Conservation (phyloP, 306 rosid genomes). For the Casuarina glauca region DNA sequence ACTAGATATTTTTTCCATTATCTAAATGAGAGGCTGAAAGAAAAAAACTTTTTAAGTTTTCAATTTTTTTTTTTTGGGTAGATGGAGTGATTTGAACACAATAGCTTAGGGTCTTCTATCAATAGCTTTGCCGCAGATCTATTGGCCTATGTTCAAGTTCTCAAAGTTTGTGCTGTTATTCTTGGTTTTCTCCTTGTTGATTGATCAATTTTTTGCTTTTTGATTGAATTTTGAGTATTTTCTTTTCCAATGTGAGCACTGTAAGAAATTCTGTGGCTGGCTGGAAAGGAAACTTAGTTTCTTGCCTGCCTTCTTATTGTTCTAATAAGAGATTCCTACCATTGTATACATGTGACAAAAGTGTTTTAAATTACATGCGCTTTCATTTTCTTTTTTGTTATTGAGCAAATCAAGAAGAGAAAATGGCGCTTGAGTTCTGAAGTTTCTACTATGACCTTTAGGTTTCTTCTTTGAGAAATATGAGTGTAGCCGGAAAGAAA, state of each 20-base stretch:
- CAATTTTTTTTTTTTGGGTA: too few species aligned
- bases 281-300: not conserved
- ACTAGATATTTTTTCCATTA: not conserved
- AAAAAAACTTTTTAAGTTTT: not conserved
- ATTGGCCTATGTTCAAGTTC: not conserved
- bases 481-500: constrained; percentile 56
- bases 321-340: not conserved
- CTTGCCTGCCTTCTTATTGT: not conserved
- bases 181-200: not conserved
- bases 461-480: constrained; percentile 37
- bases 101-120: too few species aligned
- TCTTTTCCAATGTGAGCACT: not conserved
- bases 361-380: constrained; percentile 10
- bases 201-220: not conserved
- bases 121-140: too few species aligned
- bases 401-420: constrained; percentile 20
- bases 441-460: constrained; percentile 30
- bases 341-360: constrained; percentile 15
- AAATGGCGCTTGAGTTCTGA: constrained; percentile 30
- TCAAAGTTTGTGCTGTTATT: not conserved
- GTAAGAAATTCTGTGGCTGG: not conserved
- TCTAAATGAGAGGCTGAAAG: not conserved
- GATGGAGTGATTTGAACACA: too few species aligned
- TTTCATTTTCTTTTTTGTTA: constrained; percentile 21
- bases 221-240: not conserved